A percentile compares a stretch with the other conserved stretches of the same genome.
phyloP scores from a whole-genome alignment of 768 basidiomycete species.

The Pisolithus sp. region DNA sequence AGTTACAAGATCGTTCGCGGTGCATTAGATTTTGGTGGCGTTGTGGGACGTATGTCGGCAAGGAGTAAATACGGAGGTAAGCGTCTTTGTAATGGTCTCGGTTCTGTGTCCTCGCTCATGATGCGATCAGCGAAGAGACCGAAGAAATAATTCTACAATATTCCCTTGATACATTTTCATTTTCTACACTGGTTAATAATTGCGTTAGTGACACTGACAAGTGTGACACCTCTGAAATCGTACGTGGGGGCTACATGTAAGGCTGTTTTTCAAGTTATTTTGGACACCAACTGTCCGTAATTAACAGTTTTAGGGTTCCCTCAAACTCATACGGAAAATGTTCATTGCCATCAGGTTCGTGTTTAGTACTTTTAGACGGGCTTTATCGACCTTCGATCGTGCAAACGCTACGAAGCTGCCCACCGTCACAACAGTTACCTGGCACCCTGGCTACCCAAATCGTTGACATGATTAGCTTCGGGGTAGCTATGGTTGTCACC shows the following conservation, averaged over 20 bases:
- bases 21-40: slow-evolving; percentile 84
- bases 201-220: neutral
- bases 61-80: slow-evolving; percentile 92
- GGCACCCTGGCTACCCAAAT: neutral
- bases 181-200: slow-evolving; percentile 1
- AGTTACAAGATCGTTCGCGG: slow-evolving; percentile 97
- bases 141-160: slow-evolving; percentile 45
- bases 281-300: neutral
- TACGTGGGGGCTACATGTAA: neutral
- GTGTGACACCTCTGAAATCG: neutral
- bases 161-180: neutral
- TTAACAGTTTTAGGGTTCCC: neutral
- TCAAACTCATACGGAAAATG: neutral
- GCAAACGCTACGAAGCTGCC: neutral
- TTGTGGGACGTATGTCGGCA: slow-evolving; percentile 72
- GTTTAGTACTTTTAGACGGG: neutral
- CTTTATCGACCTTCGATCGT: neutral
- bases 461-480: neutral
- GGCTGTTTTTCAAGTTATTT: neutral
- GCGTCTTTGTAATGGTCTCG: slow-evolving; percentile 11
- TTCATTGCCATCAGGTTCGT: neutral
- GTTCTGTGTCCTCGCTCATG: slow-evolving; percentile 1
- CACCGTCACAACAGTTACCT: neutral
- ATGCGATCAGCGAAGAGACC: slow-evolving; percentile 73
- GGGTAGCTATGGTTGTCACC: neutral